Evolutionary conservation across 306 rosid species (phyloP), one percentile per base, ranked within the genome.

Genomic region (Cucurbita argyrosperma): DNA sequence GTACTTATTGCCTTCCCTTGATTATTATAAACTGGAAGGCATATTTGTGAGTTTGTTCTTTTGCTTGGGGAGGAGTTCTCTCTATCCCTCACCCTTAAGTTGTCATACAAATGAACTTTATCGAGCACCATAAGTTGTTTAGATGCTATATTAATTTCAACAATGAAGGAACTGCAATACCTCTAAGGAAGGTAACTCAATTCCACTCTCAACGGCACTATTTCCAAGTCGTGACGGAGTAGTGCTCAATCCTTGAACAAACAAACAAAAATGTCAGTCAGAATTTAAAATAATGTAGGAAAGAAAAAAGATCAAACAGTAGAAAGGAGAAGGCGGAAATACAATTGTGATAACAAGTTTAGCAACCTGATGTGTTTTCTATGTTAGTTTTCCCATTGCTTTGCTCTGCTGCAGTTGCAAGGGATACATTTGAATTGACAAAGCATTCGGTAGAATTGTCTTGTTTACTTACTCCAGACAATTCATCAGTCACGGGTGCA

Each of bases 141-240:
- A 40, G 21, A 55, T 11, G 8, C 12, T 13, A 19, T 39, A 11
- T 54, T 21, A 35, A 21, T 56, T 35, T 30, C 45, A 8, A 49
- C 57, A 70, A 68, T 8, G 19, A 67, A 13, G 1, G 13, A 54
- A 8, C 21, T 69, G 23, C 58, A 69, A 47, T 86, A 94, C 99
- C 99, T 91, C 91, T 72, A 87, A 83, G 65, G 89, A 82, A 77
- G 87, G 97, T 56, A 95, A 61, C 82, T 87, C 90, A 76, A 64
- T 80, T 71, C 83, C 88, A 63, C 87, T 90, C 67, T 80, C 89
- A 55, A 53, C 84, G 78, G 90, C 77, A 54, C 76, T 81, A 80
- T 82, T 88, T 58, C 85, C 88, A 62, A 83, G 88, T 80, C 87
- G 80, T 43, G 87, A 80, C 40, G 88, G 88, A 71, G 89, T 74